A percentile compares a stretch with the other conserved stretches of the same genome.
Evolutionary conservation across 305 asterid genomes (phyloP).

Genomic region (Fraxinus sp.): DNA sequence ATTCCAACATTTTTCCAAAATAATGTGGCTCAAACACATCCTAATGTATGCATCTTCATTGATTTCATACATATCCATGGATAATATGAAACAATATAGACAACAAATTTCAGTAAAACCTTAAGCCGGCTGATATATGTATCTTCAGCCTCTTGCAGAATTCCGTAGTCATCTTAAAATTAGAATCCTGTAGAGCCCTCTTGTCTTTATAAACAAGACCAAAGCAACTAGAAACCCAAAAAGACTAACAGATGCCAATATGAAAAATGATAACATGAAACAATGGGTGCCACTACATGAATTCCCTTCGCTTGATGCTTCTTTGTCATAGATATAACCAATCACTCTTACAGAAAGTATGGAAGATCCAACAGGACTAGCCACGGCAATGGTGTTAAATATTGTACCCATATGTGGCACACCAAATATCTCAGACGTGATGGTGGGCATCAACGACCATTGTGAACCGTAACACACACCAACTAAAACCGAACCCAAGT

Average conservation of each 20-base stretch:
- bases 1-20: too few relatives aligned
- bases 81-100: neutral
- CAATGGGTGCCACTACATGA: slow-evolving; percentile 72
- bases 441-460: slow-evolving; percentile 85
- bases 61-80: neutral
- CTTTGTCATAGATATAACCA: slow-evolving; percentile 74
- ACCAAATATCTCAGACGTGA: slow-evolving; percentile 74
- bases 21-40: too few relatives aligned
- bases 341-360: slow-evolving; percentile 74
- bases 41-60: neutral
- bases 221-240: slow-evolving; percentile 63
- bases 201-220: slow-evolving; percentile 55
- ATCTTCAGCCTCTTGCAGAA: neutral
- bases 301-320: slow-evolving; percentile 41
- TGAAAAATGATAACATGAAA: slow-evolving; percentile 76
- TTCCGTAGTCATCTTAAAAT: slow-evolving; percentile 26
- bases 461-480: slow-evolving; percentile 76
- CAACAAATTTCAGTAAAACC: neutral
- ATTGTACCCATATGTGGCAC: slow-evolving; percentile 83
- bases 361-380: slow-evolving; percentile 90
- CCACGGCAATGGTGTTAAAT: slow-evolving; percentile 73
- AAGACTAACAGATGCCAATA: slow-evolving; percentile 58
- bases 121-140: neutral
- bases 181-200: slow-evolving; percentile 41
- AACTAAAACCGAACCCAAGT: slow-evolving; percentile 55